These are phyloP conservation scores for Ceratobasidium sp. DNA, from an alignment of 1,284 basidiomycete species.

Conservation along the genomic window DNA sequence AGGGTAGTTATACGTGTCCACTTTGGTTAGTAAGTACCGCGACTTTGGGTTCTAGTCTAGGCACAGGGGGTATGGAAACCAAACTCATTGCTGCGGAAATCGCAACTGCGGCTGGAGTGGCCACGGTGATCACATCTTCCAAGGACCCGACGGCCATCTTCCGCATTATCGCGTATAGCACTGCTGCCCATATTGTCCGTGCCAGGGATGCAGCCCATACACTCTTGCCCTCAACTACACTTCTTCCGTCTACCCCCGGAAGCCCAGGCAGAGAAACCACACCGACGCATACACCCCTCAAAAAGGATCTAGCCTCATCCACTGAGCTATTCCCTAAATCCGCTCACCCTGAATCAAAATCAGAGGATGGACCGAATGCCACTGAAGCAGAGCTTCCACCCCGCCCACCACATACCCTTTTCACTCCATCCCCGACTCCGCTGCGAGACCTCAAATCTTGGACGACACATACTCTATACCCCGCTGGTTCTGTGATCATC, in stretches of 20 bases:
- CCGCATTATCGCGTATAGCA: conserved; percentile 79
- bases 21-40: conserved; percentile 81
- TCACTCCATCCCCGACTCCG: conserved; percentile 74
- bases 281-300: conserved; percentile 40
- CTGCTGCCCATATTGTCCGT: conserved; percentile 45
- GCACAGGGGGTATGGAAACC: conserved; percentile 99
- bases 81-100: conserved; percentile 98
- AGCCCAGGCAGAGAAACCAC: conserved; percentile 32
- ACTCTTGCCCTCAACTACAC: conserved; percentile 50
- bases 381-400: conserved; percentile 27
- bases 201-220: conserved; percentile 26
- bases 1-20: background rate
- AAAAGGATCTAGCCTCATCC: conserved; percentile 13
- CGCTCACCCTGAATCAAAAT: conserved; percentile 4
- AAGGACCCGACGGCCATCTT: conserved; percentile 79
- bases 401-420: conserved; percentile 85
- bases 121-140: conserved; percentile 87
- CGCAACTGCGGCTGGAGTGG: conserved; percentile 93
- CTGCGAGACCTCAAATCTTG: conserved; percentile 92
- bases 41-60: conserved; percentile 89
- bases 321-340: conserved; percentile 8
- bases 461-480: conserved; percentile 90
- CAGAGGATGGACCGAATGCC: background rate
- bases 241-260: conserved; percentile 44
- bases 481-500: conserved; percentile 85